Conservation (phyloP, 768 basidiomycete genomes). For the Fibroporia radiculosa region DNA sequence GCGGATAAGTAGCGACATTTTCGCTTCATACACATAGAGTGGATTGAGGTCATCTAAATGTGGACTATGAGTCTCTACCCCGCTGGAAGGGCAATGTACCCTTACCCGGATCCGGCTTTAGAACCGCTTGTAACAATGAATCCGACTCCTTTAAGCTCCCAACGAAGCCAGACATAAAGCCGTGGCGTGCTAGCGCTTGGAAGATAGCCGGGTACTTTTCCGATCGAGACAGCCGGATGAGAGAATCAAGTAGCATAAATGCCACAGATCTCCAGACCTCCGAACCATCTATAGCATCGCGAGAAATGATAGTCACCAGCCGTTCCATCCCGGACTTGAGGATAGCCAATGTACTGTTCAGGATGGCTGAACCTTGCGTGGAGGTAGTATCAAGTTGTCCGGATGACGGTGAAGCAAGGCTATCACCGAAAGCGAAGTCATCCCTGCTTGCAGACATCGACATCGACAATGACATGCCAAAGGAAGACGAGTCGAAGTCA, state of each 20-base stretch:
- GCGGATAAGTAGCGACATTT: conserved; percentile 83
- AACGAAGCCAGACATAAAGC: conserved; percentile 77
- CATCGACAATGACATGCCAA: conserved; percentile 22
- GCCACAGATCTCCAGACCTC: conserved; percentile 98
- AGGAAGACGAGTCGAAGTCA: conserved; percentile 1
- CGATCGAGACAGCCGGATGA: conserved; percentile 60
- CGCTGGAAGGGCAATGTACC: no score
- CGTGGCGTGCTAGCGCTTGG: conserved; percentile 55
- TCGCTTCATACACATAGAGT: conserved; percentile 91
- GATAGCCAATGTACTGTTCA: conserved; percentile 54
- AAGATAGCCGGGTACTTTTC: conserved; percentile 65
- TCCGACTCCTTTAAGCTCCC: conserved; percentile 81
- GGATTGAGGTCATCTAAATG: conserved; percentile 76
- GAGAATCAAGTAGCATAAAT: conserved; percentile 81
- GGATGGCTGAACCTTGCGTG: conserved; percentile 33
- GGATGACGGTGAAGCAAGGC: conserved; percentile 20
- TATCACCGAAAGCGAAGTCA: conserved; percentile 31
- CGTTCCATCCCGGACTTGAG: conserved; percentile 67
- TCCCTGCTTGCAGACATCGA: conserved; percentile 27
- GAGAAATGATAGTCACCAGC: conserved; percentile 60
- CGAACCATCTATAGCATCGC: conserved; percentile 92
- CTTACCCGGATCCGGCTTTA: conserved; percentile 88
- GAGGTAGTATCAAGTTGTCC: conserved; percentile 2
- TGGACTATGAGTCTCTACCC: no score
- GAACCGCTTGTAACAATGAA: conserved; percentile 57